Percentiles rank a stretch among this genome's conserved stretches.
Conservation (phyloP, 805 yeast species). For the Priceomyces fermenticarens region DNA sequence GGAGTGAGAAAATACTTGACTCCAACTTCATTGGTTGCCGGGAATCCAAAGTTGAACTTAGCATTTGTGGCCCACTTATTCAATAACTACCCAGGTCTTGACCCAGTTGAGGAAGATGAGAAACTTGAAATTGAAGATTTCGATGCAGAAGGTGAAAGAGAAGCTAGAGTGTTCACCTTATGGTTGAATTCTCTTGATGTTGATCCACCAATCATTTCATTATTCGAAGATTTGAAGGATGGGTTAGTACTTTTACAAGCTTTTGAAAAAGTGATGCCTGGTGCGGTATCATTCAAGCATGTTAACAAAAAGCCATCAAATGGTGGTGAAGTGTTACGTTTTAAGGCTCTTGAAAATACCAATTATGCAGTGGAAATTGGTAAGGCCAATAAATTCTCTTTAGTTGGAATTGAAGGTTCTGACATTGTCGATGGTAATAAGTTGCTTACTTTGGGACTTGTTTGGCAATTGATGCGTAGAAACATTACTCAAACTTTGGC, state of each 20-base stretch:
- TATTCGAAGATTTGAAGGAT: slow-evolving; percentile 93
- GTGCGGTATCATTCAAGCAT: slow-evolving; percentile 73
- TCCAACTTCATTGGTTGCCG: slow-evolving; percentile 88
- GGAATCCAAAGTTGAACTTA: slow-evolving; percentile 93
- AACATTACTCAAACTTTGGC: slow-evolving; percentile 85
- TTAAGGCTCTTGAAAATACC: slow-evolving; percentile 96
- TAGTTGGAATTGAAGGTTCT: slow-evolving; percentile 97
- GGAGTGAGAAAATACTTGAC: slow-evolving; percentile 94
- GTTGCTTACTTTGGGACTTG: slow-evolving; percentile 84
- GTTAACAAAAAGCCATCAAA: slow-evolving; percentile 80
- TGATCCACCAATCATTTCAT: slow-evolving; percentile 85
- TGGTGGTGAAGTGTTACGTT: slow-evolving; percentile 77
- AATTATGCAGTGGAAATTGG: slow-evolving; percentile 98
- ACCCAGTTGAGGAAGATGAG: slow-evolving; percentile 89
- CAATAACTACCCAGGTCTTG: slow-evolving; percentile 95
- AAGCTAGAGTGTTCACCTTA: slow-evolving; percentile 95
- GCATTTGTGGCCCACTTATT: slow-evolving; percentile 97
- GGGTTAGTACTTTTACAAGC: slow-evolving; percentile 89
- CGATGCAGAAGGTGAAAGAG: slow-evolving; percentile 99
- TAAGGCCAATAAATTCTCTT: slow-evolving; percentile 84
- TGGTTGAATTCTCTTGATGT: slow-evolving; percentile 98
- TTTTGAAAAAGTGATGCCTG: slow-evolving; percentile 93
- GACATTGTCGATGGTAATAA: slow-evolving; percentile 94
- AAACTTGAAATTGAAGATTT: slow-evolving; percentile 94
- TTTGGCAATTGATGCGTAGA: slow-evolving; percentile 98